Percentiles rank a stretch among this genome's conserved stretches.
phyloP scores from a whole-genome alignment of 768 basidiomycete species.

The Trametopsis cervina region DNA sequence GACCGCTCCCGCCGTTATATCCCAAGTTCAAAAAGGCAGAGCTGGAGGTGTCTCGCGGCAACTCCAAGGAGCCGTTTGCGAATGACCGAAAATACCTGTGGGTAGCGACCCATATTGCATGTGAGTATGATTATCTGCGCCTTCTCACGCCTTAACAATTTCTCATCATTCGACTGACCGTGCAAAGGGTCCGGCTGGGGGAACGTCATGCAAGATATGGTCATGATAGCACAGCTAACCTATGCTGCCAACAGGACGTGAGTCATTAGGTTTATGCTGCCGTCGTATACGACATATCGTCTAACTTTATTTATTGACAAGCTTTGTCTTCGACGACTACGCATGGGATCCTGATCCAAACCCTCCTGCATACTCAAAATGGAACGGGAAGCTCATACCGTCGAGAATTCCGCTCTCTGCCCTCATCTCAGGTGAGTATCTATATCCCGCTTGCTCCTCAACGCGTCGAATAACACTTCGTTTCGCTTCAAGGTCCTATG shows the following conservation, averaged over 20 bases:
- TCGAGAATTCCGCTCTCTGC: slow-evolving; percentile 48
- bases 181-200: slow-evolving; percentile 50
- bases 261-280: slow-evolving; percentile 16
- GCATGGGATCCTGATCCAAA: slow-evolving; percentile 41
- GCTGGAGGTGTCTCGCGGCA: slow-evolving; percentile 22
- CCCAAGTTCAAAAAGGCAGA: slow-evolving; percentile 22
- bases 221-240: slow-evolving; percentile 45
- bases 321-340: slow-evolving; percentile 51
- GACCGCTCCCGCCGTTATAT: slow-evolving; percentile 22
- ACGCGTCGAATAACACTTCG: not conserved
- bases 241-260: slow-evolving; percentile 41
- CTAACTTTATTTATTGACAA: slow-evolving; percentile 8
- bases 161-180: not conserved
- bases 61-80: slow-evolving; percentile 25
- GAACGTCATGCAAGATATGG: slow-evolving; percentile 52
- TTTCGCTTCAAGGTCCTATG: slow-evolving; percentile 29
- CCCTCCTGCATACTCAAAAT: slow-evolving; percentile 36
- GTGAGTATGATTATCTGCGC: slow-evolving; percentile 21
- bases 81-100: slow-evolving; percentile 39
- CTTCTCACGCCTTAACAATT: not conserved
- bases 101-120: slow-evolving; percentile 39
- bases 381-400: slow-evolving; percentile 44
- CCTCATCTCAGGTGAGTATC: slow-evolving; percentile 39
- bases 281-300: not conserved
- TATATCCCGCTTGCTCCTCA: not conserved